Evolutionary conservation across 192 early-diverging fungal species (phyloP), one percentile per base, ranked within the genome.

Genomic region (Pilaira anomala): DNA sequence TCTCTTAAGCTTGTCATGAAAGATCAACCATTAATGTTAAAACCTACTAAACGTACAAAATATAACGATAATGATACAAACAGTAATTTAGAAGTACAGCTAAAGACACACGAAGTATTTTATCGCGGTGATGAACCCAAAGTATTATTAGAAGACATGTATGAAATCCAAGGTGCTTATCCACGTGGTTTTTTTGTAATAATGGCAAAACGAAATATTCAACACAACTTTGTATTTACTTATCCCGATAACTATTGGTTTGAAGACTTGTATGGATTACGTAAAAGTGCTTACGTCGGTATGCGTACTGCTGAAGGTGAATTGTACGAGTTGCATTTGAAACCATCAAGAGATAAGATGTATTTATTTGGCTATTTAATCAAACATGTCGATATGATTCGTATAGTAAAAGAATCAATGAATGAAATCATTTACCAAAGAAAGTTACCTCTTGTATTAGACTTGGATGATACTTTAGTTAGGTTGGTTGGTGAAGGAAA

Each of bases 391-490:
- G 83, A 87, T 60, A 64, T 87, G 55, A 64, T 68, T 12, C 76
- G 72, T 16, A 75, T 83, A 62, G 85, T 89, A 58, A 73, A 73
- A 18, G 75, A 78, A 13, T 81, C 82, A 28, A 76, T 75, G 39
- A 59, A 76, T 12, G 68, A 69, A 18, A 55, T 91, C 7, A 57
- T 87, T 8, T 57, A 65, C 1, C 65, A 63, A 18, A 69, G 85
- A 46, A 76, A 76, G 39, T 66, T 91, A 7, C 89, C 89, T 1
- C 79, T 91, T 16, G 89, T 91, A 0, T 71, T 91, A 19, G 89
- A 91, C 72, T 67, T 91, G 40, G 89, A 91, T 67, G 89, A 91
- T 65, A 91, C 89, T 0, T 71, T 91, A 0, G 87, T 91, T 14
- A 76, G 89, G 0, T 74, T 87, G 11, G 84, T 89, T 25, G 87